A percentile compares a stretch with the other conserved stretches of the same genome.
Evolutionary conservation across 495 filamentous ascomycete species (phyloP).

Genomic region (Podospora australis): DNA sequence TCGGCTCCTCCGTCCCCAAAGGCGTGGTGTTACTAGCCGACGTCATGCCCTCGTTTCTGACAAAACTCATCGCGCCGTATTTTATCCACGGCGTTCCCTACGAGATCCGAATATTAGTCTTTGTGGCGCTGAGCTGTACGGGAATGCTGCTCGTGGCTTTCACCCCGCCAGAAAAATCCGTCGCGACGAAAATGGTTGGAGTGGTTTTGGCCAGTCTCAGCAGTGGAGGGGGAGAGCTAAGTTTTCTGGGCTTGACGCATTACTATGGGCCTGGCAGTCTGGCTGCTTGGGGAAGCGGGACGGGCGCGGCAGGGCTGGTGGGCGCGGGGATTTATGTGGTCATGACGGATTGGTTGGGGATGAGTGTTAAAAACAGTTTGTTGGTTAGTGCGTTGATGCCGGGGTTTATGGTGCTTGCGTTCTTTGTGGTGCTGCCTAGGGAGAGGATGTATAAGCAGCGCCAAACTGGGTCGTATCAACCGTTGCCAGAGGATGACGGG

Average conservation of each 20-base stretch:
- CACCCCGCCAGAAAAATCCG: constrained; percentile 57
- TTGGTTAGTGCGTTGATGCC: constrained; percentile 73
- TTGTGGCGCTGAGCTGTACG: constrained; percentile 60
- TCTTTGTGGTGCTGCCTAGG: constrained; percentile 71
- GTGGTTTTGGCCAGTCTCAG: constrained; percentile 80
- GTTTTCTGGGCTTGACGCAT: constrained; percentile 85
- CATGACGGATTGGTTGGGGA: constrained; percentile 68
- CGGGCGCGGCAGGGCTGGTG: constrained; percentile 80
- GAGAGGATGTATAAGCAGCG: constrained; percentile 42
- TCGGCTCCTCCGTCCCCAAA: constrained; percentile 76
- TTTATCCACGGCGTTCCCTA: constrained; percentile 88
- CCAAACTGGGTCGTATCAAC: constrained; percentile 26
- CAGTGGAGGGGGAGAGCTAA: constrained; percentile 79
- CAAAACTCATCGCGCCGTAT: constrained; percentile 85
- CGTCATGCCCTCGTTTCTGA: constrained; percentile 79
- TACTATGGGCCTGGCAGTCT: constrained; percentile 88
- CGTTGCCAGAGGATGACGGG: not conserved
- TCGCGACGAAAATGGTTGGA: constrained; percentile 70
- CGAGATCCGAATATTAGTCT: constrained; percentile 61
- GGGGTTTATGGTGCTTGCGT: constrained; percentile 73
- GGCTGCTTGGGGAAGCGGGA: constrained; percentile 89
- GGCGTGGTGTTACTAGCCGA: constrained; percentile 88
- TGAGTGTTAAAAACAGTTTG: constrained; percentile 64
- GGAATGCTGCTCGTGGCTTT: constrained; percentile 89
- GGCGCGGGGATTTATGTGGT: constrained; percentile 84